Conservation (phyloP, 768 basidiomycete genomes). For the Podaxis sp. region DNA sequence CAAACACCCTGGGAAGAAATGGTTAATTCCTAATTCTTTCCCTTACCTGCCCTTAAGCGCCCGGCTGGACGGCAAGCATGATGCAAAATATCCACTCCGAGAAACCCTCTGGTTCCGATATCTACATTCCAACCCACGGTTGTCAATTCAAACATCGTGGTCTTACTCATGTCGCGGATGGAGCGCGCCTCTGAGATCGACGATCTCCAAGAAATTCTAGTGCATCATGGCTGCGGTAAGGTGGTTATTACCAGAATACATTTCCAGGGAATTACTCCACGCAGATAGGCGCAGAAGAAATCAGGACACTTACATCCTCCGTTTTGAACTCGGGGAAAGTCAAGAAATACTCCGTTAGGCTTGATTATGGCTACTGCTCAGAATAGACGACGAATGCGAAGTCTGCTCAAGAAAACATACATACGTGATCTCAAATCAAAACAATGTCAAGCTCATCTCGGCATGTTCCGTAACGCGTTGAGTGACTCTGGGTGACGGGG, state of each 20-base stretch:
- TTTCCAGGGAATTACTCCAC: not conserved
- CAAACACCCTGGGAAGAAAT: not conserved
- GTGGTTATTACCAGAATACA: not conserved
- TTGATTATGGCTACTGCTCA: not conserved
- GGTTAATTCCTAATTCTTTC: not conserved
- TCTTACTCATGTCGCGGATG: not conserved
- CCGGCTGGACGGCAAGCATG: not conserved
- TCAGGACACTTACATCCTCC: not conserved
- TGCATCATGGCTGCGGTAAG: constrained; percentile 7
- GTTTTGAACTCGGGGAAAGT: not conserved
- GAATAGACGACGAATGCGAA: not conserved
- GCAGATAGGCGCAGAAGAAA: not conserved
- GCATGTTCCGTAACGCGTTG: constrained; percentile 1
- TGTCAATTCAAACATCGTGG: not conserved
- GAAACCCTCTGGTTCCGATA: not conserved
- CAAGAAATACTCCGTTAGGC: not conserved
- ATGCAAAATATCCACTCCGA: not conserved
- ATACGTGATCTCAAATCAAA: not conserved
- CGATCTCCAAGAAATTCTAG: not conserved
- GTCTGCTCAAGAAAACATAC: constrained; percentile 6
- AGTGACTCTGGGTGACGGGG: constrained; percentile 2
- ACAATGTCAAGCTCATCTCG: constrained; percentile 5
- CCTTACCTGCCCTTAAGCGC: too few relatives aligned
- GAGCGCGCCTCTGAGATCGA: constrained; percentile 8
- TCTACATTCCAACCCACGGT: not conserved